Base-by-base conservation (phyloP, 1,139 yeast species). In the Zhuliangozyma blackwelliae region DNA sequence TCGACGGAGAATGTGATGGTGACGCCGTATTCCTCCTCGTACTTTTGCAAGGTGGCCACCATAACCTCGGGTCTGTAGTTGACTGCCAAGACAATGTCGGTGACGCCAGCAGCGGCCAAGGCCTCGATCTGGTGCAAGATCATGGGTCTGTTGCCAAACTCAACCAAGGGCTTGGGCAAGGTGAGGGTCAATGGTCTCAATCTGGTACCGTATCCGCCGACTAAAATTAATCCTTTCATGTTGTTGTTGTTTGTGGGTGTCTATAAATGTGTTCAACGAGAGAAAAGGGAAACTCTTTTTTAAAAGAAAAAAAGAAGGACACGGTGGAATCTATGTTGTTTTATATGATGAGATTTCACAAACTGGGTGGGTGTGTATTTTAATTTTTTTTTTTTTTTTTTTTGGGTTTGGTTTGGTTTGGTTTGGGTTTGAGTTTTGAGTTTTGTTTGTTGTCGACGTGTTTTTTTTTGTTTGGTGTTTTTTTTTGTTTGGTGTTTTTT, bases 191-290 rank as follows among this genome's bases (percentile, higher is more conserved):
- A 77, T 47, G 99, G 99, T 79, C 99, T 90, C 75, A 92, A 85
- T 75, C 99, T 94, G 60, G 99, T 92, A 77, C 99, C 99, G 75
- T 89, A 92, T 66, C 98, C 98, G 62, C 98, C 98, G 57, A 92
- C 98, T 65, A 92, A 85, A 77, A 92, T 92, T 67, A 92, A 81
- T 62, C 97, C 98, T 77, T 92, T 92, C 98, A 92, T 92, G 25
- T 10, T 31, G 26, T 29, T 21, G 27, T 12, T 11, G 20, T 32
- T 12, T 25, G 25, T 22, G 23, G 7, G 23, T 22, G 5, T 22
- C 16, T 16, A 16, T 16, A 16, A 16, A 16, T 16, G 16, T 16
- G 16, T 16, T 16, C 4, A 16, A 16, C 16, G 16, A 16, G 16
- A 16, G 16, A 16, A 16, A 16, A 16, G 3, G 16, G 16, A 4